A percentile compares a stretch with the other conserved stretches of the same genome.
phyloP scores from a whole-genome alignment of 2,329 filamentous ascomycete genomes.

The Ophiostoma montium region DNA sequence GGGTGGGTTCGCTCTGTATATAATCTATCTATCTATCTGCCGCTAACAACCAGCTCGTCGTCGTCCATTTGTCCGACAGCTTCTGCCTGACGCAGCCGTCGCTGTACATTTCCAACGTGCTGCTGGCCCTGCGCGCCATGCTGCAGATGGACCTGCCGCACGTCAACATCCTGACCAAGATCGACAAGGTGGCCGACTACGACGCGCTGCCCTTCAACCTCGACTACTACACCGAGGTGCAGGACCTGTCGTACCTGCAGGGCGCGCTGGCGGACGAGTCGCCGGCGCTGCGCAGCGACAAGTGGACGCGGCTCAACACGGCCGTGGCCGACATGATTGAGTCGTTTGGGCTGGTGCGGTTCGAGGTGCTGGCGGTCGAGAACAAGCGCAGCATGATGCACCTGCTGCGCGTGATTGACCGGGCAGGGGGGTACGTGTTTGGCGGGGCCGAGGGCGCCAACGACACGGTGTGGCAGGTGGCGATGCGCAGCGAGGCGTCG shows the following conservation, averaged over 20 bases:
- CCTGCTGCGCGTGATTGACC: conserved; percentile 74
- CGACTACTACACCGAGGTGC: conserved; percentile 94
- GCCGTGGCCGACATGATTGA: conserved; percentile 79
- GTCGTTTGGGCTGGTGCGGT: conserved; percentile 77
- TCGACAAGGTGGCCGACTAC: conserved; percentile 82
- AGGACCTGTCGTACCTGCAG: conserved; percentile 75
- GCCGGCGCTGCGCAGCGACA: conserved; percentile 51
- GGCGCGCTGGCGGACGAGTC: conserved; percentile 70
- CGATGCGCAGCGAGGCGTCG: conserved; percentile 64
- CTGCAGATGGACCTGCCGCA: conserved; percentile 95
- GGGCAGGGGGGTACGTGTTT: conserved; percentile 87
- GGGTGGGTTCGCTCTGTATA: conserved; percentile 43
- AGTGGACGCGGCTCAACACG: conserved; percentile 73
- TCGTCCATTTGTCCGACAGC: conserved; percentile 85
- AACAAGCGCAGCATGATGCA: conserved; percentile 97
- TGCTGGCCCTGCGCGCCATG: conserved; percentile 90
- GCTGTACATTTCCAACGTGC: conserved; percentile 84
- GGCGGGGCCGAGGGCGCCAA: conserved; percentile 82
- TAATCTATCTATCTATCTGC: background rate
- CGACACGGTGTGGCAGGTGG: conserved; percentile 92
- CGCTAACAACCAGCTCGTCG: conserved; percentile 53
- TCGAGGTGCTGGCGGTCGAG: conserved; percentile 89
- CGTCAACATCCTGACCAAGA: conserved; percentile 92
- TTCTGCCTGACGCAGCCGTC: conserved; percentile 88
- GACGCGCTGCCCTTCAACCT: conserved; percentile 85